These are phyloP conservation scores for Irpex sp. DNA, from an alignment of 1,284 basidiomycete species.

Conservation along the genomic window DNA sequence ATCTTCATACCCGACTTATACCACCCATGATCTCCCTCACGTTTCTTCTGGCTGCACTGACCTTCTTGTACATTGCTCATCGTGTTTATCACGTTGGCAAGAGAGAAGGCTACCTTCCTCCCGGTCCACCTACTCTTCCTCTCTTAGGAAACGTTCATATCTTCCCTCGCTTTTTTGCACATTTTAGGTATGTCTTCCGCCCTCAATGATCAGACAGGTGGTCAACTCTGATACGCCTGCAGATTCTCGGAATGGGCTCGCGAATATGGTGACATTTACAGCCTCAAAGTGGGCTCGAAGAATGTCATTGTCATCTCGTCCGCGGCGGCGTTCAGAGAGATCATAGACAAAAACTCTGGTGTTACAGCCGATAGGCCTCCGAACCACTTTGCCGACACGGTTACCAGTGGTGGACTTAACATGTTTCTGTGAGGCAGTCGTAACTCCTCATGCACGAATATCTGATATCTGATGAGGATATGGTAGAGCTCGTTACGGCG, in stretches of 20 bases:
- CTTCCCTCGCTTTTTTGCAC: conserved; percentile 25
- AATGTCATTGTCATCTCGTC: not conserved
- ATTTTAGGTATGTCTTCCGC: conserved; percentile 18
- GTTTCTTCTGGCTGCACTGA: not conserved
- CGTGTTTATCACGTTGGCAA: conserved; percentile 1
- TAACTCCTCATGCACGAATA: not conserved
- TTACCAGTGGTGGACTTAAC: not conserved
- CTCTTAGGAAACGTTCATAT: conserved; percentile 29
- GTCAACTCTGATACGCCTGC: not conserved
- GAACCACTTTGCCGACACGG: not conserved
- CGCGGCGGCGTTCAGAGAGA: not conserved
- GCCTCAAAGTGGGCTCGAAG: conserved; percentile 22
- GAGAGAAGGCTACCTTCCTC: conserved; percentile 26
- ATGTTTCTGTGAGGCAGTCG: not conserved
- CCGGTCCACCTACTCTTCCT: conserved; percentile 31
- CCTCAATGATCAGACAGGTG: not conserved
- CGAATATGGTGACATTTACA: conserved; percentile 25
- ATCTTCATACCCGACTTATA: not conserved
- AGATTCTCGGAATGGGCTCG: conserved; percentile 27
- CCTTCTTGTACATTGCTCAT: not conserved
- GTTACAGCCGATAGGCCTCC: not conserved
- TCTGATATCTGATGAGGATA: not conserved
- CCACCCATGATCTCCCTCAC: not conserved
- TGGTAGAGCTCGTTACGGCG: conserved; percentile 7
- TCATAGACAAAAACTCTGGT: not conserved